These are phyloP conservation scores for Phytophthora constricta DNA, from an alignment of 352 stramenopile species.

Conservation along the genomic window DNA sequence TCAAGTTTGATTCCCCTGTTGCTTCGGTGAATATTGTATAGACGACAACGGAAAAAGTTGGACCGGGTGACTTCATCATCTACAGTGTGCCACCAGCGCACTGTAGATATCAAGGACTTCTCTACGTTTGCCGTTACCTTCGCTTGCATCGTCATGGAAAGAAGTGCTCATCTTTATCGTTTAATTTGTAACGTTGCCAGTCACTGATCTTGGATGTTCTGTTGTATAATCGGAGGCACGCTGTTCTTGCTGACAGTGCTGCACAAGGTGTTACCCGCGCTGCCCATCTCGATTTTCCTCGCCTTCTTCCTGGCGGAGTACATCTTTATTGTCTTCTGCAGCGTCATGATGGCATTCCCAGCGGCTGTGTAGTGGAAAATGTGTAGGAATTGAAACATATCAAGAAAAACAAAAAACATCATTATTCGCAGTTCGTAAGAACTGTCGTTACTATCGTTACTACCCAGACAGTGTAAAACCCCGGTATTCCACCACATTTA, in stretches of 20 bases:
- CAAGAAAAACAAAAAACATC: constrained; percentile 4
- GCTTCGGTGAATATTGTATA: no score
- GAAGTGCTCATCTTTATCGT: background rate
- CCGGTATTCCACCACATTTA: no score
- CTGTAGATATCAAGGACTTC: constrained; percentile 96
- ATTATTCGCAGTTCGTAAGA: no score
- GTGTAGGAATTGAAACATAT: constrained; percentile 20
- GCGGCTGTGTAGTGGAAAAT: constrained; percentile 51
- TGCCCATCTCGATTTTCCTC: constrained; percentile 95
- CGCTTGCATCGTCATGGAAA: constrained; percentile 93
- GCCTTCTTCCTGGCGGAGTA: constrained; percentile 86
- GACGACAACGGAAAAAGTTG: no score
- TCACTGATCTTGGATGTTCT: no score
- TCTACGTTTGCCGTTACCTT: constrained; percentile 95
- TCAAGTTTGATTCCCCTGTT: no score
- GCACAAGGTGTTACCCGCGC: constrained; percentile 93
- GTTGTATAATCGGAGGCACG: constrained; percentile 83
- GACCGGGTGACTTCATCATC: constrained; percentile 99
- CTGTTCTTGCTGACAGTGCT: constrained; percentile 95
- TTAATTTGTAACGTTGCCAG: no score
- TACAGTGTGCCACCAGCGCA: constrained; percentile 97
- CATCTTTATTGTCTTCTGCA: constrained; percentile 85
- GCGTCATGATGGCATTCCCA: constrained; percentile 77
- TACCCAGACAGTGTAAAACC: no score
- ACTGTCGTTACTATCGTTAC: no score